Base-by-base conservation (phyloP, 768 basidiomycete genomes). In the Hygrocybe punicea region DNA sequence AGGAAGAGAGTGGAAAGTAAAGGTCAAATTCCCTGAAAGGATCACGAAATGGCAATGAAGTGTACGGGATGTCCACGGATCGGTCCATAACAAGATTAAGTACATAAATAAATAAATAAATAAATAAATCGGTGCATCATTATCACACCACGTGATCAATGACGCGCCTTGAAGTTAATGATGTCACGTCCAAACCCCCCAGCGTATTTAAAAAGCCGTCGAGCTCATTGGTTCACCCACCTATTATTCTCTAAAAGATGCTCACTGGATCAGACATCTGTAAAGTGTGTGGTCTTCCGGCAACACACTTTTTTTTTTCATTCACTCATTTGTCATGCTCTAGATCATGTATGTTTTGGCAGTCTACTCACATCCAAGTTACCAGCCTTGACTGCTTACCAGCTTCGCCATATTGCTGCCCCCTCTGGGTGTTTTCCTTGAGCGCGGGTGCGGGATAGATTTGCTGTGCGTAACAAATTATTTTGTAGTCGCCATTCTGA, bases 341-440 rank as follows among this genome's bases (percentile, higher is more conserved):
- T 50, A 84, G 82, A 76, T 83, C 71, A 64, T 85, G 60, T 61
- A 29, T 17, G 60, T 58, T 2, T n/a, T 17, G 6, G 19, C 8
- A 17, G 11, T 40, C 6, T 10, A 21, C 39, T 45, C 33, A 44
- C 36, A 5, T 23, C 4, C 21, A 34, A 19, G 29, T 55, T 62
- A 72, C 10, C 29, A 58, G 24, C 37, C 59, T 54, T 16, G 44
- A n/a, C 37, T 53, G 54, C 62, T 87, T 84, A 74, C 76, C 60
- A 61, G 80, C 58, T 64, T 84, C 54, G 89, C 89, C 58, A 78
- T 92, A 72, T 62, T 91, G 68, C 64, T 92, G 13, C 91, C 92
- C 9, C 93, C 93, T 57, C 67, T 96, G 2, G 92, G 87, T 55
- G 93, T 96, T 23, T 93, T 93, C 75, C 73, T 95, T 23, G 92